phyloP scores from a whole-genome alignment of 495 filamentous ascomycete genomes.

The Aspergillus hancockii region DNA sequence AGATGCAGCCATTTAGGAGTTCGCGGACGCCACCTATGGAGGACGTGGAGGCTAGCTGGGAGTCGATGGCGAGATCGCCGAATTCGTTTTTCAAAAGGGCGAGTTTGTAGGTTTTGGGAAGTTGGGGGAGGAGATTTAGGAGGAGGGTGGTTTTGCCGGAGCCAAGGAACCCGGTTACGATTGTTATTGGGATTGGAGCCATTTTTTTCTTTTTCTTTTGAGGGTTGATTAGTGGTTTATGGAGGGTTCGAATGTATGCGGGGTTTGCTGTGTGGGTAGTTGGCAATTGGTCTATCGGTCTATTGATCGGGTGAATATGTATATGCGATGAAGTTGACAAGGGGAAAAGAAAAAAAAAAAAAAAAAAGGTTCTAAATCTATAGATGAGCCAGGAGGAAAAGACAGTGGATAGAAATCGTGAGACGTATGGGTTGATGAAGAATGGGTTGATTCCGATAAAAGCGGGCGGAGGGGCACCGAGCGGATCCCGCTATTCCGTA shows the following conservation, averaged over 20 bases:
- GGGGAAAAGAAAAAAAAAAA: neutral
- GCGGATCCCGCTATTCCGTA: slow-evolving; percentile 14
- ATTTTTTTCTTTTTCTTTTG: slow-evolving; percentile 28
- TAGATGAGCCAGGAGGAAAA: neutral
- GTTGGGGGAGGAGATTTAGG: slow-evolving; percentile 84
- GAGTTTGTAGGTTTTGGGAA: slow-evolving; percentile 73
- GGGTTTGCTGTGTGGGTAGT: neutral
- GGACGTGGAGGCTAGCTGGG: slow-evolving; percentile 75
- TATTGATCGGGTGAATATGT: neutral
- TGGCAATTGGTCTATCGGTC: neutral
- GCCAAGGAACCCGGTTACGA: slow-evolving; percentile 92
- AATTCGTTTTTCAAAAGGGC: slow-evolving; percentile 99
- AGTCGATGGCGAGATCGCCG: slow-evolving; percentile 91
- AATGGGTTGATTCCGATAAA: slow-evolving; percentile 2
- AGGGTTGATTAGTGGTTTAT: neutral
- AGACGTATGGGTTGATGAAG: neutral
- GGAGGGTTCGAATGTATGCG: neutral
- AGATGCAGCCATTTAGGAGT: slow-evolving; percentile 94
- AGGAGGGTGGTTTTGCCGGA: slow-evolving; percentile 94
- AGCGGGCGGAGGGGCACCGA: slow-evolving; percentile 1
- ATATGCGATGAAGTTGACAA: neutral
- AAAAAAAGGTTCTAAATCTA: no score
- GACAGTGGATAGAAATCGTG: neutral
- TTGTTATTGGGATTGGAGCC: slow-evolving; percentile 83
- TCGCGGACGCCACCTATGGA: slow-evolving; percentile 90